These are phyloP conservation scores for Macroventuria anomochaeta DNA, from an alignment of 2,329 filamentous ascomycete species.

Conservation along the genomic window DNA sequence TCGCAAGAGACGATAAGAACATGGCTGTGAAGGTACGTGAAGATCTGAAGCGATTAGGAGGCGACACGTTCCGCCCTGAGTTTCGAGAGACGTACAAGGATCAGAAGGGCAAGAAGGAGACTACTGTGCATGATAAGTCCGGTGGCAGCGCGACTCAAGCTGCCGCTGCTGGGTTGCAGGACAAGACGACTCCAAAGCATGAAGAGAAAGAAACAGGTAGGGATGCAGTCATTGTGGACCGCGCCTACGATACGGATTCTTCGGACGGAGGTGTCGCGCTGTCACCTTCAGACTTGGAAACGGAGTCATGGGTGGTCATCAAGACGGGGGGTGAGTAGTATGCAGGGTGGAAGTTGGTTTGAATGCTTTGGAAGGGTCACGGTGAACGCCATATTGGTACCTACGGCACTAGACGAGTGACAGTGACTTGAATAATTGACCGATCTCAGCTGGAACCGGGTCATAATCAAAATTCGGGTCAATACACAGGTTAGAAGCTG, in stretches of 20 bases:
- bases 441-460: too few species aligned
- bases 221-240: neutral
- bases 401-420: too few species aligned
- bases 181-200: too few species aligned
- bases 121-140: neutral
- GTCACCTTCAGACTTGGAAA: neutral
- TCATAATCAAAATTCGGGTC: too few species aligned
- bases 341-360: neutral
- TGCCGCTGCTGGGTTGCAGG: neutral
- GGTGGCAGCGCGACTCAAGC: neutral
- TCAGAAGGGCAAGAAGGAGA: neutral
- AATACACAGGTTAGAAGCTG: too few species aligned
- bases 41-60: neutral
- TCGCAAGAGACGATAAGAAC: conserved; percentile 4
- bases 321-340: neutral
- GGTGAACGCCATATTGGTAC: too few species aligned
- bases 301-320: neutral
- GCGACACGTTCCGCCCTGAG: conserved; percentile 5
- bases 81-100: conserved; percentile 12
- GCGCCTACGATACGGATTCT: neutral
- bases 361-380: too few species aligned
- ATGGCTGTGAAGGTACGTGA: neutral
- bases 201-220: neutral
- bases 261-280: neutral
- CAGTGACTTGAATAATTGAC: too few species aligned